Percentiles rank a stretch among this genome's conserved stretches.
These are phyloP conservation scores for Debaryomyces singareniensis DNA, from an alignment of 1,139 yeast species.

Conservation along the genomic window DNA sequence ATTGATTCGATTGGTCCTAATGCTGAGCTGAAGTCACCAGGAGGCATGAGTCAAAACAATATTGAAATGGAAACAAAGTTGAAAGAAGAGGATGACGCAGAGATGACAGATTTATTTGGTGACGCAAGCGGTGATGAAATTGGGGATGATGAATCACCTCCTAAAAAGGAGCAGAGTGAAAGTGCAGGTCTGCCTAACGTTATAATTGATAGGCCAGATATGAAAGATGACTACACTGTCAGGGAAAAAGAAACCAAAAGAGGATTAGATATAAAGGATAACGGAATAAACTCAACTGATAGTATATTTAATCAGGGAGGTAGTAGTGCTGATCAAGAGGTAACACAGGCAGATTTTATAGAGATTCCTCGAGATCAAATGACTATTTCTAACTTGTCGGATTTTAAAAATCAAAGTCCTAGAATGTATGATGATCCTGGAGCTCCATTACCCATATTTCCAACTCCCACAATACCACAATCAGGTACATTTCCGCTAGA, in stretches of 20 bases:
- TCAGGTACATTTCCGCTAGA: conserved; percentile 5
- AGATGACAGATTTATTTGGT: conserved; percentile 40
- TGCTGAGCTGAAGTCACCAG: neutral
- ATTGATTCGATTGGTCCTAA: neutral
- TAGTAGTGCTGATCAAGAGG: neutral
- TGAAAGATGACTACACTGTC: neutral
- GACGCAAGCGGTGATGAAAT: conserved; percentile 26
- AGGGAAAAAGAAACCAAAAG: neutral
- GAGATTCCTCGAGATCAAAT: conserved; percentile 58
- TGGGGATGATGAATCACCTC: conserved; percentile 12
- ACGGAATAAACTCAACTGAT: neutral
- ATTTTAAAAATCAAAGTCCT: conserved; percentile 15
- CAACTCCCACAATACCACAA: conserved; percentile 48
- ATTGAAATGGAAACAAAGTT: neutral
- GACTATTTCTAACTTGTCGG: conserved; percentile 21
- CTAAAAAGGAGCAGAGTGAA: neutral
- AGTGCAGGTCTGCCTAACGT: neutral
- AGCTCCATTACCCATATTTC: conserved; percentile 63
- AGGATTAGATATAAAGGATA: neutral
- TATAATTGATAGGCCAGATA: neutral
- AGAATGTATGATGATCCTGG: conserved; percentile 76
- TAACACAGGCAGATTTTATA: conserved; percentile 9
- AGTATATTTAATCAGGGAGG: neutral
- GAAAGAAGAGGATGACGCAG: conserved; percentile 14
- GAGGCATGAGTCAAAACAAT: neutral